phyloP scores from a whole-genome alignment of 1,139 yeast genomes.

The Neolecta irregularis region DNA sequence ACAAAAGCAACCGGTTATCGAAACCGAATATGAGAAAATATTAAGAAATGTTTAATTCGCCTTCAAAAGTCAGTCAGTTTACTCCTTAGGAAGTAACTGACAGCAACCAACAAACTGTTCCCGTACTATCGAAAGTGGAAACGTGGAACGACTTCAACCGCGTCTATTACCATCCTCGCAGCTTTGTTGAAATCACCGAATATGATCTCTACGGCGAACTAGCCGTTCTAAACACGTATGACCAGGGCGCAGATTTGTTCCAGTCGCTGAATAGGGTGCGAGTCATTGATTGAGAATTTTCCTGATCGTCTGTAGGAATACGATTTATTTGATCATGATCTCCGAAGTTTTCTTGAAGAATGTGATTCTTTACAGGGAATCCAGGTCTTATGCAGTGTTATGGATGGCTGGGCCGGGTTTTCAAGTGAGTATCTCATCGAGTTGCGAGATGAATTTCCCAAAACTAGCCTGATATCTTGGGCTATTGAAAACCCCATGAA shows the following conservation, averaged over 20 bases:
- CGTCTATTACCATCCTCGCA: constrained; percentile 49
- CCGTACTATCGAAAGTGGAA: too few relatives aligned
- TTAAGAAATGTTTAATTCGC: too few relatives aligned
- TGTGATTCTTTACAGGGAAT: constrained; percentile 64
- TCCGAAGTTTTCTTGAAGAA: constrained; percentile 55
- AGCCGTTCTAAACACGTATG: constrained; percentile 5
- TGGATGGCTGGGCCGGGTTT: constrained; percentile 78
- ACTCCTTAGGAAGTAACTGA: constrained; percentile 32
- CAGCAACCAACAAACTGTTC: too few relatives aligned
- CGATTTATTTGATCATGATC: constrained; percentile 40
- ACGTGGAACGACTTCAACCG: constrained; percentile 78
- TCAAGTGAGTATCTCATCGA: constrained; percentile 36
- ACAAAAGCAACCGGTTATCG: too few relatives aligned
- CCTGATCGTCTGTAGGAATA: constrained; percentile 21
- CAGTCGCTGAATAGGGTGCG: too few relatives aligned
- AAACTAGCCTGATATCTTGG: constrained; percentile 4
- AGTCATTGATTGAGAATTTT: constrained; percentile 35
- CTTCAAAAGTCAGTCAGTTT: too few relatives aligned
- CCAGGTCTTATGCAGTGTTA: constrained; percentile 50
- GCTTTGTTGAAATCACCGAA: constrained; percentile 28
- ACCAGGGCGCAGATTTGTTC: constrained; percentile 6
- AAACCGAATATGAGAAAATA: too few relatives aligned
- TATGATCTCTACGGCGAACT: constrained; percentile 6
- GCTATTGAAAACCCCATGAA: constrained; percentile 1
- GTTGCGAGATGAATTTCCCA: constrained; percentile 45